A percentile compares a stretch with the other conserved stretches of the same genome.
Conservation (phyloP, 441 rosid species). For the Hypseocharis bilobata region DNA sequence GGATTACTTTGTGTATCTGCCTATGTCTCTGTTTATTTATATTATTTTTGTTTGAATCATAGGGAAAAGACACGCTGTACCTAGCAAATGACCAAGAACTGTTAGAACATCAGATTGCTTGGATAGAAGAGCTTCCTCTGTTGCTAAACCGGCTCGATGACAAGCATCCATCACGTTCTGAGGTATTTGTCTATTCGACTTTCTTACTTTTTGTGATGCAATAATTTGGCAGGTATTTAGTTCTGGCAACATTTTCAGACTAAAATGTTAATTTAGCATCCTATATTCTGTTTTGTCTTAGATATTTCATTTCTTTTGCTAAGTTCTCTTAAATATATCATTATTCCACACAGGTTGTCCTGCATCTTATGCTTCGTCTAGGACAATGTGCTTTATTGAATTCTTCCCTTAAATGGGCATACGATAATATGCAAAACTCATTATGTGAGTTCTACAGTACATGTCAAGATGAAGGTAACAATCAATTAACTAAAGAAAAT, state of each 20-base stretch:
- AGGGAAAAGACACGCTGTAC: constrained; percentile 38
- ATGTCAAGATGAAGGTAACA: constrained; percentile 42
- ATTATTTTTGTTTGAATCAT: constrained; percentile 15
- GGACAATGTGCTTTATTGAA: constrained; percentile 45
- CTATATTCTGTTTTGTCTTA: not conserved
- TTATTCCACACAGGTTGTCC: constrained; percentile 45
- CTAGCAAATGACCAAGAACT: constrained; percentile 37
- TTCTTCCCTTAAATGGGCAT: constrained; percentile 41
- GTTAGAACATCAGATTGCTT: constrained; percentile 40
- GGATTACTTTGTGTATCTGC: constrained; percentile 3
- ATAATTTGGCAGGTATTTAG: not conserved
- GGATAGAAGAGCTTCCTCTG: constrained; percentile 65
- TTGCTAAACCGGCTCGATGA: constrained; percentile 53
- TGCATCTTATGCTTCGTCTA: constrained; percentile 57
- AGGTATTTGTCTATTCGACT: constrained; percentile 38
- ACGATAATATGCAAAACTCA: constrained; percentile 38
- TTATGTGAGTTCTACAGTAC: constrained; percentile 50
- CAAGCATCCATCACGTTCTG: constrained; percentile 42
- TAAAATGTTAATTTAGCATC: not conserved
- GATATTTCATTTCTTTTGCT: not conserved
- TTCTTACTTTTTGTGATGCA: not conserved
- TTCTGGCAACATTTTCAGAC: not conserved
- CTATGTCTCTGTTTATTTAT: not conserved
- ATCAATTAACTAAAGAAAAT: constrained; percentile 6
- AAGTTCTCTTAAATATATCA: constrained; percentile 14